Base-by-base conservation (phyloP, 108 stramenopile species). In the Fragilaria radians region DNA sequence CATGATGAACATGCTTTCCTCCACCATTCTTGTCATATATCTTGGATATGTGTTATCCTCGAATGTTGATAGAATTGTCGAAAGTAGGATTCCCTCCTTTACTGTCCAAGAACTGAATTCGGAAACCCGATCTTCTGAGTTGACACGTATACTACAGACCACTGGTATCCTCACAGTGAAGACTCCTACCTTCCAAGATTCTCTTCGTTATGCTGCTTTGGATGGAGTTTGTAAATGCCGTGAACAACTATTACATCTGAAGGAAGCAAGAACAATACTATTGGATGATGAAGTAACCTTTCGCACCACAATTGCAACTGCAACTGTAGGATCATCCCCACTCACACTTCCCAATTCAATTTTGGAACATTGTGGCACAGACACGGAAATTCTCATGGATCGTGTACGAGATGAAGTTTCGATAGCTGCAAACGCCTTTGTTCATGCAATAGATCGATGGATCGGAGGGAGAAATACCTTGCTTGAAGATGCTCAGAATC, bases 381-480 rank as follows among this genome's bases (percentile, higher is more conserved):
- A 73, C 9, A 70, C 68, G 5, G 62, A 68, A n/a, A 50, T 69
- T 28, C 50, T 78, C 5, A 68, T 89, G 72, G 88, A 89, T 36
- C 59, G 65, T 3, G 48, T 85, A 31, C 63, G 88, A 7, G 88
- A 89, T 73, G 57, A 59, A 5, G 76, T 86, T 1, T 68, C 88
- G 2, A 4, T 46, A 4, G 82, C 73, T n/a, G 65, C 81, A 26
- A 57, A 77, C 33, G 61, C 61, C 4, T 84, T 89, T 71, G 67
- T 80, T 0, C 22, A 32, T 0, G 66, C 62, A 19, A 30, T 85
- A 63, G 87, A 89, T 64, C 9, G 28, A 22, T 55, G 80, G 3
- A 32, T 58, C 25, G 34, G 14, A 32, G 36, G 29, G 51, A 52
- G 1, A 49, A 30, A 47, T 24, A 51, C 25, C 42, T 29, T 34